These are phyloP conservation scores for Umbelopsis ramanniana DNA, from an alignment of 192 early-diverging fungal genomes.

Conservation along the genomic window DNA sequence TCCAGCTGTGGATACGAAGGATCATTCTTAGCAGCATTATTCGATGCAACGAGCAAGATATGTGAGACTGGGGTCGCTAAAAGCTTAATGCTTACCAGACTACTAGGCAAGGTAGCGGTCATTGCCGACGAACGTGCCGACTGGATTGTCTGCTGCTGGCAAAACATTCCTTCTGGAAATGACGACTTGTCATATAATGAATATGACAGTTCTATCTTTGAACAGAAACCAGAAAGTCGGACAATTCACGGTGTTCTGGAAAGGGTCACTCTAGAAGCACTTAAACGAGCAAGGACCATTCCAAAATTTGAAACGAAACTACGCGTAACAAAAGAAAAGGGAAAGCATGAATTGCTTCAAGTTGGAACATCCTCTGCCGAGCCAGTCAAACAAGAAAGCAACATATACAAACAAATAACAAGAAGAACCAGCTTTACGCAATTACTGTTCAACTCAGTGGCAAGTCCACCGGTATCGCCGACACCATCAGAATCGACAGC, in stretches of 20 bases:
- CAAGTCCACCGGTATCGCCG: slow-evolving; percentile 1
- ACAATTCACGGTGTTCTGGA: slow-evolving; percentile 32
- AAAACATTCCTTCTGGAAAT: slow-evolving; percentile 26
- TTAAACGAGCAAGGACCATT: slow-evolving; percentile 38
- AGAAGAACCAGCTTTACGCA: slow-evolving; percentile 30
- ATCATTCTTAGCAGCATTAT: slow-evolving; percentile 52
- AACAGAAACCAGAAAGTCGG: slow-evolving; percentile 20
- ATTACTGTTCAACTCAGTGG: slow-evolving; percentile 31
- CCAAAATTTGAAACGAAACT: slow-evolving; percentile 46
- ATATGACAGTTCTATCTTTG: slow-evolving; percentile 20
- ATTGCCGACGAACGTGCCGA: slow-evolving; percentile 47
- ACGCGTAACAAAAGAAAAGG: slow-evolving; percentile 35
- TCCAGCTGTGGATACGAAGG: slow-evolving; percentile 47
- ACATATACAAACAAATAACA: neutral
- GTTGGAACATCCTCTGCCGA: neutral
- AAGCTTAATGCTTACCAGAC: slow-evolving; percentile 59
- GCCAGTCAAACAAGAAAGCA: neutral
- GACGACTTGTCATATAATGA: slow-evolving; percentile 31
- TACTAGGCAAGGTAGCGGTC: slow-evolving; percentile 52
- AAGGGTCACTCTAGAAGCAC: slow-evolving; percentile 40
- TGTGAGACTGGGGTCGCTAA: slow-evolving; percentile 58
- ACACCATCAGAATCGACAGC: neutral
- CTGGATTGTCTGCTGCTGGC: slow-evolving; percentile 42
- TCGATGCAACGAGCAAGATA: slow-evolving; percentile 42
- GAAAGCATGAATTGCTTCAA: slow-evolving; percentile 12